Conservation (phyloP, 768 basidiomycete species). For the Pulveroboletus sp. region DNA sequence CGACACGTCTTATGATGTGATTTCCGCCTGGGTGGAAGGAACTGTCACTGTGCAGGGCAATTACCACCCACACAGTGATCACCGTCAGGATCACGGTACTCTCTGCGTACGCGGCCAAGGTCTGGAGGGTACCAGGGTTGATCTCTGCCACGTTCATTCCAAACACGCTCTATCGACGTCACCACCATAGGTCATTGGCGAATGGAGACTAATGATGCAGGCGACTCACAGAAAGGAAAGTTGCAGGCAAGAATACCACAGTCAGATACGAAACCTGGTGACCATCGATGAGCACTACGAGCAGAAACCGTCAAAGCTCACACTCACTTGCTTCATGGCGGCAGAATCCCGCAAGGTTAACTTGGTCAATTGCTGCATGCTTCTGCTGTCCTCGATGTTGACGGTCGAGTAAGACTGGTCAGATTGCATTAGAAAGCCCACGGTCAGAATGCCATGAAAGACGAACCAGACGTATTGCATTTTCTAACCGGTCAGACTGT, state of each 20-base stretch:
- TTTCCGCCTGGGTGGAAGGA: slow-evolving; percentile 14
- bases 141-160: slow-evolving; percentile 32
- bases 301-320: too few species aligned
- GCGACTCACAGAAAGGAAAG: slow-evolving; percentile 34
- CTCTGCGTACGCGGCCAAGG: slow-evolving; percentile 37
- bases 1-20: slow-evolving; percentile 7
- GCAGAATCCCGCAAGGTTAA: slow-evolving; percentile 40
- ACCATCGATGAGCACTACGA: not conserved
- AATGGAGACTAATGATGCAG: too few species aligned
- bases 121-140: slow-evolving; percentile 21
- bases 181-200: not conserved
- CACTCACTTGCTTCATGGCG: slow-evolving; percentile 32
- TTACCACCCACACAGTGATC: slow-evolving; percentile 50
- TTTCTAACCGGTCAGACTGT: slow-evolving; percentile 30
- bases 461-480: slow-evolving; percentile 32
- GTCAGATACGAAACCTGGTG: slow-evolving; percentile 52
- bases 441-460: not conserved
- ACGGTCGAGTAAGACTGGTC: slow-evolving; percentile 54
- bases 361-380: slow-evolving; percentile 48
- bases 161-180: slow-evolving; percentile 28
- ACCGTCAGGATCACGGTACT: slow-evolving; percentile 47
- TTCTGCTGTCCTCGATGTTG: slow-evolving; percentile 53
- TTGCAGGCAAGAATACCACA: slow-evolving; percentile 57
- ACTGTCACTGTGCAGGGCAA: slow-evolving; percentile 42
- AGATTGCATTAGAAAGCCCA: not conserved